Conservation (phyloP, 805 yeast species). For the Jamesozyma hellenica region DNA sequence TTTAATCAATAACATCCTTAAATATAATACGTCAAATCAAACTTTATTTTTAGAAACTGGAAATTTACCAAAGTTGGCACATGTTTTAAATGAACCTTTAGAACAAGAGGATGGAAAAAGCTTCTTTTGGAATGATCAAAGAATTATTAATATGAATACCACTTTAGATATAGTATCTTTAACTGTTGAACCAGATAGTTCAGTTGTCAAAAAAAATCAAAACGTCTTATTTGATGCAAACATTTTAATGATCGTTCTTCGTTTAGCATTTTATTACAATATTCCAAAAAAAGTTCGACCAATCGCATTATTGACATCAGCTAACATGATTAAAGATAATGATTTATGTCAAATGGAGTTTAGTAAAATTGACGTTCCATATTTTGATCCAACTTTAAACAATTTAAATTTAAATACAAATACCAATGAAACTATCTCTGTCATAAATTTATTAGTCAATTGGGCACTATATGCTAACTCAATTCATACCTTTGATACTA, state of each 20-base stretch:
- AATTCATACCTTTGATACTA: slow-evolving; percentile 71
- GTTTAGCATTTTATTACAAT: slow-evolving; percentile 56
- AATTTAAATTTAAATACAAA: slow-evolving; percentile 5
- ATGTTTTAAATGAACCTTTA: slow-evolving; percentile 53
- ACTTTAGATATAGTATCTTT: slow-evolving; percentile 63
- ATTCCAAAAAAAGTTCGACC: slow-evolving; percentile 61
- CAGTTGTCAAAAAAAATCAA: slow-evolving; percentile 54
- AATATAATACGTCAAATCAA: slow-evolving; percentile 84
- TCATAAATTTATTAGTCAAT: slow-evolving; percentile 59
- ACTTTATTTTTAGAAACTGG: slow-evolving; percentile 79
- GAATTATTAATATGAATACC: slow-evolving; percentile 53
- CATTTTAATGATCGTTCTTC: slow-evolving; percentile 53
- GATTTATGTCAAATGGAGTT: slow-evolving; percentile 58
- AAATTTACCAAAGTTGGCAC: slow-evolving; percentile 56
- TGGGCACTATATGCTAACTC: slow-evolving; percentile 79
- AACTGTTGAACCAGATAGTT: slow-evolving; percentile 66
- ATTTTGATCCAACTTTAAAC: slow-evolving; percentile 58
- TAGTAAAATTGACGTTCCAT: slow-evolving; percentile 83
- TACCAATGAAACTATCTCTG: slow-evolving; percentile 48
- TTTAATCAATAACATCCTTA: slow-evolving; percentile 58
- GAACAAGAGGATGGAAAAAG: slow-evolving; percentile 21
- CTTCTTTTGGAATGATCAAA: slow-evolving; percentile 69
- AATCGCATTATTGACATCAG: slow-evolving; percentile 60
- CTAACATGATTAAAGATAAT: slow-evolving; percentile 65
- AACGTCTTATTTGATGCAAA: slow-evolving; percentile 47